A percentile compares a stretch with the other conserved stretches of the same genome.
phyloP scores from a whole-genome alignment of 73 alveolate species.

The Symbiodinium natans region DNA sequence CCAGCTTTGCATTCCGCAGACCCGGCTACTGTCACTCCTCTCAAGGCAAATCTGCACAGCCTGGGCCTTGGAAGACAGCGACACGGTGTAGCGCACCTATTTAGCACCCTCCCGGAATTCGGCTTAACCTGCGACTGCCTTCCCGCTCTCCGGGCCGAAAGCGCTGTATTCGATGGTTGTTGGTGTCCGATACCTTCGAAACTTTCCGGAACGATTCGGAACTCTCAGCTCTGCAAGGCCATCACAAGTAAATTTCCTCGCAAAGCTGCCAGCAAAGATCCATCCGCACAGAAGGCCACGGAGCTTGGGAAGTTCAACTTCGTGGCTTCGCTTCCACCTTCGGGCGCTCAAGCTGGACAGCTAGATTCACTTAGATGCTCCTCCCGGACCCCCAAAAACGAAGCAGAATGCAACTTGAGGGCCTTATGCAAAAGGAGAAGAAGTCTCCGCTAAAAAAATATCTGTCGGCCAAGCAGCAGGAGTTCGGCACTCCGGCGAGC shows the following conservation, averaged over 20 bases:
- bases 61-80: no score
- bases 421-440: no score
- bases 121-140: no score
- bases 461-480: slow-evolving; percentile 47
- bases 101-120: no score
- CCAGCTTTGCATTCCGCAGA: slow-evolving; percentile 33
- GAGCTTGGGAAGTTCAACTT: slow-evolving; percentile 77
- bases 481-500: slow-evolving; percentile 69
- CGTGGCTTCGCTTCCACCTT: slow-evolving; percentile 28
- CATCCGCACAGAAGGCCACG: slow-evolving; percentile 31
- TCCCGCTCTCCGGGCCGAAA: slow-evolving; percentile 35
- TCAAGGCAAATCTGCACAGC: neutral
- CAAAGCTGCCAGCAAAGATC: slow-evolving; percentile 21
- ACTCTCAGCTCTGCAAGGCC: neutral
- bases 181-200: slow-evolving; percentile 60
- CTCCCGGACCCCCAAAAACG: neutral
- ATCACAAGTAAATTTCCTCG: neutral
- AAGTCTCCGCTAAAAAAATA: no score
- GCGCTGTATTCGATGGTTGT: slow-evolving; percentile 90
- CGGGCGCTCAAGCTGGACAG: neutral
- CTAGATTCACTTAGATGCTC: neutral
- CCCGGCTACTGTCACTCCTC: slow-evolving; percentile 49
- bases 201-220: no score
- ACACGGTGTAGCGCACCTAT: no score
- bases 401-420: no score